Percentiles rank a stretch among this genome's conserved stretches.
phyloP scores from a whole-genome alignment of 75 land plant species.

The Pseudotsuga menziesii region DNA sequence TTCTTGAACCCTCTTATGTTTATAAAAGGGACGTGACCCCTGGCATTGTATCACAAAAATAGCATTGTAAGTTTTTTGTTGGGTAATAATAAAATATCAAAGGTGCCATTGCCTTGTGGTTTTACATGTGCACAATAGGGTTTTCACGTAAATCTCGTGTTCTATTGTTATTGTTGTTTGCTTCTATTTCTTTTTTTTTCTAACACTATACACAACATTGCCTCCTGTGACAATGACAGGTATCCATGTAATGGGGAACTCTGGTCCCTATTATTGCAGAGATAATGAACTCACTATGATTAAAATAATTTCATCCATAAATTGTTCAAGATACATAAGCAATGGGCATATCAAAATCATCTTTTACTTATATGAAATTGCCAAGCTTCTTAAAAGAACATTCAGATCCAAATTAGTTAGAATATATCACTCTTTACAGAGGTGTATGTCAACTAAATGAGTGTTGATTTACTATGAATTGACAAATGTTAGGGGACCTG shows the following conservation, averaged over 20 bases:
- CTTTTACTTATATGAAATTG: not conserved
- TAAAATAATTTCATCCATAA: not conserved
- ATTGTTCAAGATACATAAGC: not conserved
- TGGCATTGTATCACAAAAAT: too few relatives aligned
- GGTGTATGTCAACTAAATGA: not conserved
- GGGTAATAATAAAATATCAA: too few relatives aligned
- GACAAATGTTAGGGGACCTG: not conserved
- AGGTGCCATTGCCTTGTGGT: too few relatives aligned
- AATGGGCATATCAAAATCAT: not conserved
- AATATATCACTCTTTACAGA: not conserved
- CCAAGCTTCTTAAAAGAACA: not conserved
- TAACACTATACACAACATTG: not conserved
- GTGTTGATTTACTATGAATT: not conserved
- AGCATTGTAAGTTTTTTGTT: too few relatives aligned
- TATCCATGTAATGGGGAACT: not conserved
- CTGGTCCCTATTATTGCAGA: not conserved
- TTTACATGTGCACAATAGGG: too few relatives aligned
- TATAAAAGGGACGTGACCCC: too few relatives aligned
- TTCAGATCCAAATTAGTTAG: not conserved
- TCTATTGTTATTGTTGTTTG: too few relatives aligned
- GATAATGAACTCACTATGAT: not conserved
- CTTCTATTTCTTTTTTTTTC: too few relatives aligned
- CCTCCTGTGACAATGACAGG: not conserved
- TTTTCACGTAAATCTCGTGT: too few relatives aligned
- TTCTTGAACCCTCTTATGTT: too few relatives aligned